Conservation (phyloP, 495 filamentous ascomycete species). For the Poronia punctata region DNA sequence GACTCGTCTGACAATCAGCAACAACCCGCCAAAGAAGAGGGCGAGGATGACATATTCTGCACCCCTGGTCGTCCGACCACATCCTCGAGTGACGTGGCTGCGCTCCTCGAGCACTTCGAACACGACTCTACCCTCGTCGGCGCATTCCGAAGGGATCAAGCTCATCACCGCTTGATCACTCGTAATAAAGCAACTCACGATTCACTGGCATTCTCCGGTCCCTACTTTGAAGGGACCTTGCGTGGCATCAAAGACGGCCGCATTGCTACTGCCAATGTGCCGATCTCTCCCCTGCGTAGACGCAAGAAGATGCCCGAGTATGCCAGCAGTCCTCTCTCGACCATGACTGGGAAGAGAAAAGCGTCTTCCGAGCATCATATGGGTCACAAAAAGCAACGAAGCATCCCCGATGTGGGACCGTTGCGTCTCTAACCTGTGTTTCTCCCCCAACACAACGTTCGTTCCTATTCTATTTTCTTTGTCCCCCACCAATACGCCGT, state of each 20-base stretch:
- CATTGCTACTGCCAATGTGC: conserved; percentile 45
- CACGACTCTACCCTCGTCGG: conserved; percentile 58
- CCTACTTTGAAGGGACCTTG: conserved; percentile 42
- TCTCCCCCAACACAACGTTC: background rate
- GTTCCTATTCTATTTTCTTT: conserved; percentile 9
- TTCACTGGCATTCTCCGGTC: conserved; percentile 46
- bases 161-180: conserved; percentile 60
- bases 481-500: conserved; percentile 15
- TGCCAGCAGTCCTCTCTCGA: conserved; percentile 33
- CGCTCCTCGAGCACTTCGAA: conserved; percentile 59
- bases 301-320: conserved; percentile 35
- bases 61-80: conserved; percentile 46
- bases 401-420: conserved; percentile 36
- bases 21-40: conserved; percentile 35
- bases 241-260: conserved; percentile 50
- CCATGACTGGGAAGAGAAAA: conserved; percentile 42
- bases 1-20: conserved; percentile 50
- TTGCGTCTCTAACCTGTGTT: conserved; percentile 14
- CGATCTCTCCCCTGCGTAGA: conserved; percentile 47
- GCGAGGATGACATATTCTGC: conserved; percentile 40
- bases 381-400: conserved; percentile 45
- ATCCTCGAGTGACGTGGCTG: conserved; percentile 44
- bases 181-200: conserved; percentile 50
- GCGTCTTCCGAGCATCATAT: conserved; percentile 29
- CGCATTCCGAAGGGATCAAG: conserved; percentile 73